Base-by-base conservation (phyloP, 1,139 yeast species). In the Debaryomycetaceae sp. region DNA sequence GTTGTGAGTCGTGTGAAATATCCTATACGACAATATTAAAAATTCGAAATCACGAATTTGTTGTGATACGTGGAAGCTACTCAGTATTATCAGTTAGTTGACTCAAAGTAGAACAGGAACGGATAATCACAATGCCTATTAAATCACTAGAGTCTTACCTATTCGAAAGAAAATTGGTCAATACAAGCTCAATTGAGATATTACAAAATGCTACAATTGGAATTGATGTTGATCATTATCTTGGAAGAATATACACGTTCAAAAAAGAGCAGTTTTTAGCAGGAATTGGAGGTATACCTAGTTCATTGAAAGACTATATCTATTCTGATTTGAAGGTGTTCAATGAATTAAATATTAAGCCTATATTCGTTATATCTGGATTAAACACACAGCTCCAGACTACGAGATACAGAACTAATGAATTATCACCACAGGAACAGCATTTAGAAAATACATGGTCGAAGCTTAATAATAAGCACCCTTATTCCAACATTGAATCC, bases 231-330 rank as follows among this genome's bases (percentile, higher is more conserved):
- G 87, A 82, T 49, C 89, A 87, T 56, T 87, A 87, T 53, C 64
- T 86, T 36, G 69, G 83, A 30, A 65, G 87, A 42, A 70, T 85
- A 35, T 65, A 85, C 46, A 74, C 83, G 5, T 71, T 68, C 48
- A 82, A 81, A 48, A 80, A 80, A 43, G 95, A 87, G 51, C 86
- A 86, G 39, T 77, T 78, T 47, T 65, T 83, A 37, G 86, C 84
- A 37, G 95, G 95, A 5, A 75, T 86, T 47, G 96, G 96, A 6
- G 96, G 96, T 0, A 75, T 84, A 41, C 96, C 96, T 1, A 61
- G 77, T 33, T 77, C 87, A 2, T 63, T 89, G 46, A 72, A 70
- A 45, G 72, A 69, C 46, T 73, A 72, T 51, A 67, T 88, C 36
- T 79, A 79, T 36, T 65, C 81, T 2, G 94, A 88, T 55, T 66